Evolutionary conservation across 331 rosid species (phyloP).

Genomic region (Telfairia occidentalis): DNA sequence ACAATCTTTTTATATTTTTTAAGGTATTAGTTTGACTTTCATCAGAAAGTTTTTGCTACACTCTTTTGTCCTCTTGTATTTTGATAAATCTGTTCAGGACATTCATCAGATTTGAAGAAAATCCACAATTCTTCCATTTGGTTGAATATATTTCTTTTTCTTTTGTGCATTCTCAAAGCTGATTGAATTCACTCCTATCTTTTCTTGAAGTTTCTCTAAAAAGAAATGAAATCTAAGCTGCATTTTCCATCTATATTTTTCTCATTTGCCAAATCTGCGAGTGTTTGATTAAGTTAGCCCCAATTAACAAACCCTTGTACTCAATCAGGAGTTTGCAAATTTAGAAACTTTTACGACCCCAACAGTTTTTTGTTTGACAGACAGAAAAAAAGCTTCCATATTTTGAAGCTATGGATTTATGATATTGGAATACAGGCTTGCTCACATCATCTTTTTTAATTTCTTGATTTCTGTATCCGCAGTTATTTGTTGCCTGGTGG

Average conservation of each 20-base stretch:
- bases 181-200: background rate
- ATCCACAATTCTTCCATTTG: background rate
- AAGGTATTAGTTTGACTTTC: constrained; percentile 4
- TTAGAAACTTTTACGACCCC: background rate
- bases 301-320: background rate
- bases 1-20: background rate
- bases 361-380: background rate
- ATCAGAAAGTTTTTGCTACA: too few species aligned
- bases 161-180: background rate
- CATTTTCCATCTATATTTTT: background rate
- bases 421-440: background rate
- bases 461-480: constrained; percentile 10
- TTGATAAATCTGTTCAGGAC: background rate
- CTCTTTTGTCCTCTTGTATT: background rate
- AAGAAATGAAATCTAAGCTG: background rate
- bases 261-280: background rate
- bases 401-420: background rate
- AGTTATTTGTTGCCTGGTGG: constrained; percentile 87
- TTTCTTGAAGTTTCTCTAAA: background rate
- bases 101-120: background rate
- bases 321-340: background rate
- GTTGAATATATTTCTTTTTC: background rate
- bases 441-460: background rate
- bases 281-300: background rate
- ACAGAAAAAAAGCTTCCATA: background rate